Base-by-base conservation (phyloP, 192 early-diverging fungal species). In the Podila verticillata region DNA sequence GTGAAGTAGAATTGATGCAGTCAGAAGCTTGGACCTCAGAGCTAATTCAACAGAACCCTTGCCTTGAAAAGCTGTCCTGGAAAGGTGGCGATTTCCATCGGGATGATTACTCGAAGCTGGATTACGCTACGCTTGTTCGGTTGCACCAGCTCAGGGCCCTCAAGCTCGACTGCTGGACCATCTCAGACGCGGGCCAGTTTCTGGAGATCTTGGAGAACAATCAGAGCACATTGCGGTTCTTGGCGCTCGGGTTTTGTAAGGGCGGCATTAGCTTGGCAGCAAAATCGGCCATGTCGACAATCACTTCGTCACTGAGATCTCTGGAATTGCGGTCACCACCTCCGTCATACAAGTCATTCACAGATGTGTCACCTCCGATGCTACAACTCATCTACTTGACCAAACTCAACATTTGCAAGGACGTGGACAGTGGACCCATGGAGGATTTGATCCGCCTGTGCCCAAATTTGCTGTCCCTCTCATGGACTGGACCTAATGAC, bases 161-260 rank as follows among this genome's bases (percentile, higher is more conserved):
- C n/a, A 54, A 54, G 17, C 51, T 54, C 24, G 51, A 54, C 51
- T 54, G 51, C 51, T 54, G 51, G 51, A 24, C 20, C 7, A 54
- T 54, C 24, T 10, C 24, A n/a, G 51, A 24, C 10, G n/a, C 51
- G 17, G 22, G 51, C 8, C 5, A 54, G 22, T 54, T 54, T 26
- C 24, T 54, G 51, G 51, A n/a, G n/a, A 54, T 54, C 17, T 54
- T 54, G 51, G 51, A 24, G 24, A 54, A 54, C 5, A 54, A 54
- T 26, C 20, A 26, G 24, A 54, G n/a, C 51, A 54, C 51, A 26
- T 7, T 54, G 8, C 24, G 51, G 4, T 24, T 26, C 24, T 54
- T 54, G 51, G 51, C 51, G 24, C 51, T 54, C 51, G 51, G 22
- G 51, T 54, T 54, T 54, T 54, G 51, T 54, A 54, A 54, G 24